Evolutionary conservation across 2,329 filamentous ascomycete species (phyloP), one percentile per base, ranked within the genome.

Genomic region (Dactylellina drechsleri): DNA sequence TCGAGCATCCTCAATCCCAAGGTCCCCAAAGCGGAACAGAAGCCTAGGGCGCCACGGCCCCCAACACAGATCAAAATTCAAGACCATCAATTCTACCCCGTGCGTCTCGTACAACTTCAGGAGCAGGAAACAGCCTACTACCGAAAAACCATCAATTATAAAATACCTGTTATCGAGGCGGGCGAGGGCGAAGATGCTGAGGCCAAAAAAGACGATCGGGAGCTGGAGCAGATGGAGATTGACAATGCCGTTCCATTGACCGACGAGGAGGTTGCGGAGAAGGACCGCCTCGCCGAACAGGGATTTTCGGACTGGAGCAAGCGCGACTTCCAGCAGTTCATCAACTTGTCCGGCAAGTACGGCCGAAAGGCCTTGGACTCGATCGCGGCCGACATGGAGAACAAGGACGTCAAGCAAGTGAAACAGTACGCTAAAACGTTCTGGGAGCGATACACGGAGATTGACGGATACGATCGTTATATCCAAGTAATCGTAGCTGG

Each of bases 1-100:
- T 91, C 94, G 78, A 90, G 96, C 79, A 87, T 99, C 80, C 91
- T 91, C 79, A 86, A 86, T 10, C 86, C 88, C 62, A 89, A 92
- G 82, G 88, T 90, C 41, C 87, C 89, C 53, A 90, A 89, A 23
- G 89, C 92, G 45, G 93, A 97, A 76, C 87, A 91, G 26, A 97
- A 97, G 82, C 93, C 94, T 7, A 97, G 97, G 83, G 92, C 95
- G 18, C 96, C 95, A n/a, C 89, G 93, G 66, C 92, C 95, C 8
- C 95, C 95, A 0, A 97, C 96, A 83, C 95, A 99, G 81, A 88
- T 96, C 61, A 85, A 89, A 2, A 91, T 97, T 47, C 93, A 98
- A 80, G 95, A 99, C 82, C 98, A 97, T 82, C 95, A 99, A 80
- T 99, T 99, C 84, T 99, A 97, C 82, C 93, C 94, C 0, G 85